phyloP scores from a whole-genome alignment of 1,284 basidiomycete genomes.

The Chalciporus sp. region DNA sequence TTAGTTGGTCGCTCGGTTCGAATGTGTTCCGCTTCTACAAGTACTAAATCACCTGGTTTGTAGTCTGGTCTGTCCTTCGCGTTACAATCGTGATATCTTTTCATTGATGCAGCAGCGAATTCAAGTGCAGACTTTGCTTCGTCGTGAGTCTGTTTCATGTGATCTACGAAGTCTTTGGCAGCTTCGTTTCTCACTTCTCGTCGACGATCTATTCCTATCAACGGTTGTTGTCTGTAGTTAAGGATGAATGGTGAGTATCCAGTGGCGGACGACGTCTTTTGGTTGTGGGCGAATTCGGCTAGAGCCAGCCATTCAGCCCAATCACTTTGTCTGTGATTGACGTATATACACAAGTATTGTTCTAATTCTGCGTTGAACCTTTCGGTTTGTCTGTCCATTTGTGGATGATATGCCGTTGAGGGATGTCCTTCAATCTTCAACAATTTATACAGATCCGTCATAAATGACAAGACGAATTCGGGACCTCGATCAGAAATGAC shows the following conservation, averaged over 20 bases:
- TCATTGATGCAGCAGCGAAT: neutral
- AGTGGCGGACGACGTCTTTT: neutral
- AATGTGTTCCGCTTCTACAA: too few relatives aligned
- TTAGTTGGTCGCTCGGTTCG: too few relatives aligned
- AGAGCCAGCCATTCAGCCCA: too few relatives aligned
- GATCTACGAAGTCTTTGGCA: neutral
- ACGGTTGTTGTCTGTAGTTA: neutral
- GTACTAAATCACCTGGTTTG: too few relatives aligned
- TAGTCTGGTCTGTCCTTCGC: too few relatives aligned
- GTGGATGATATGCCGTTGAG: constrained; percentile 39
- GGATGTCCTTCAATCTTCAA: too few relatives aligned
- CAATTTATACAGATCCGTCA: too few relatives aligned
- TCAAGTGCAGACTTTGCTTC: neutral
- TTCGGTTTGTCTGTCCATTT: constrained; percentile 40
- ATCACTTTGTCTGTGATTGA: constrained; percentile 37
- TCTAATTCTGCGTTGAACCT: constrained; percentile 40
- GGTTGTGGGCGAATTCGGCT: constrained; percentile 35
- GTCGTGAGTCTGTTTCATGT: neutral
- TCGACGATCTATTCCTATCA: neutral
- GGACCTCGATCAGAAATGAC: too few relatives aligned
- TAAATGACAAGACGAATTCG: constrained; percentile 37
- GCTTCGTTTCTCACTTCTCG: neutral
- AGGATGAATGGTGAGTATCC: neutral
- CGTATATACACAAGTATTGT: constrained; percentile 30
- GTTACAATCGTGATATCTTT: neutral